Evolutionary conservation across 345 rosid genomes (phyloP).

Genomic region (Conringia planisiliqua): DNA sequence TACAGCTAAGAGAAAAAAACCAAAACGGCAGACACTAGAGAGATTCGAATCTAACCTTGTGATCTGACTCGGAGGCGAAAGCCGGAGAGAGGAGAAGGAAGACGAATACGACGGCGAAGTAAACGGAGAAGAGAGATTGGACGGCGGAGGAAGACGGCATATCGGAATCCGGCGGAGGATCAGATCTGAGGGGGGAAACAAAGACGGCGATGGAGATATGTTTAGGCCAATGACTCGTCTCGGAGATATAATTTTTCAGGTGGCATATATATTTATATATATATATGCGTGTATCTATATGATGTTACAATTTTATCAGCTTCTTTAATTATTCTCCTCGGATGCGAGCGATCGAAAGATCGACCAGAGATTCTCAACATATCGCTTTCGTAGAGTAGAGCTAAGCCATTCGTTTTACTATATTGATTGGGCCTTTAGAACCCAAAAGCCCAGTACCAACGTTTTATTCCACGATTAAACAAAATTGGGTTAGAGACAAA

Average conservation of each 20-base stretch:
- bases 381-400: not conserved
- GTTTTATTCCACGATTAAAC: not conserved
- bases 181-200: constrained; percentile 44
- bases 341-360: not conserved
- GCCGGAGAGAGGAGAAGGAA: constrained; percentile 42
- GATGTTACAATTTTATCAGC: not conserved
- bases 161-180: constrained; percentile 36
- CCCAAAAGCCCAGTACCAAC: not conserved
- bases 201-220: constrained; percentile 9
- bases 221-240: constrained; percentile 17
- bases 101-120: constrained; percentile 18
- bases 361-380: not conserved
- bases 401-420: not conserved
- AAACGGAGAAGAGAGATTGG: constrained; percentile 36
- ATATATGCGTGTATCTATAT: not conserved
- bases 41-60: constrained; percentile 54
- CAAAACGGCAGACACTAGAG: not conserved
- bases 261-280: not conserved
- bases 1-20: not conserved
- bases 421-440: not conserved
- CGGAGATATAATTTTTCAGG: constrained; percentile 17
- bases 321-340: not conserved
- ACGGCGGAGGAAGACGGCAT: constrained; percentile 47
- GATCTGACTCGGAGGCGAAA: constrained; percentile 79
- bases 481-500: not conserved